Evolutionary conservation across 2,329 filamentous ascomycete genomes (phyloP), one percentile per base, ranked within the genome.

Genomic region (Aspergillus sp.): DNA sequence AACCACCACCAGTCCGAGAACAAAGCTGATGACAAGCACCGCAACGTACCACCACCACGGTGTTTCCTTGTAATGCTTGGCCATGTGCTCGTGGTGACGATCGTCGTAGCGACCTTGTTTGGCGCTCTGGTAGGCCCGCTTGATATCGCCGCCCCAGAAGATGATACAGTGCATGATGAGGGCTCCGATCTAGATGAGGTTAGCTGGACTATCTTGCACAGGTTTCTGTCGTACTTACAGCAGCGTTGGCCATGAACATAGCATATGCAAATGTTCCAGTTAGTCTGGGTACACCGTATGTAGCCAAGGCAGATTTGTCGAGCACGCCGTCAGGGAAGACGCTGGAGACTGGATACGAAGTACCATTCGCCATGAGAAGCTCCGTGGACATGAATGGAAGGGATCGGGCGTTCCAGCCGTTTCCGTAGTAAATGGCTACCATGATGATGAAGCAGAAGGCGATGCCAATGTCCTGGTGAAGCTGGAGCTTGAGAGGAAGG

Each of bases 401-500:
- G 3, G 32, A 57, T 17, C 63, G 59, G 1, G 68, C 62, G 38
- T 63, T 55, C 68, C 67, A 71, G 3, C 56, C 63, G 51, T 71
- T 71, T 53, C 67, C 61, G 55, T 70, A 71, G 49, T 69, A 71
- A 2, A 70, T 51, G 0, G 61, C 66, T 3, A 67, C 38, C 63
- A 70, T 68, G 5, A 54, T 61, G 50, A 54, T 65, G 66, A 80
- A 83, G 66, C 83, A 86, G 19, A 80, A 68, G 1, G 81, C 36
- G n/a, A 78, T 78, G 0, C 84, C 84, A 0, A 77, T 57, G 0
- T 78, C 77, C 6, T 75, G 64, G 60, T 86, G 82, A 0, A 74
- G 60, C 67, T 86, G 83, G 0, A 84, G 72, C 5, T 75, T 78
- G 0, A 86, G 77, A 0, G 84, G 84, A 0, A 86, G 76, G 0